These are phyloP conservation scores for Niebla homalea DNA, from an alignment of 495 filamentous ascomycete species.

Conservation along the genomic window DNA sequence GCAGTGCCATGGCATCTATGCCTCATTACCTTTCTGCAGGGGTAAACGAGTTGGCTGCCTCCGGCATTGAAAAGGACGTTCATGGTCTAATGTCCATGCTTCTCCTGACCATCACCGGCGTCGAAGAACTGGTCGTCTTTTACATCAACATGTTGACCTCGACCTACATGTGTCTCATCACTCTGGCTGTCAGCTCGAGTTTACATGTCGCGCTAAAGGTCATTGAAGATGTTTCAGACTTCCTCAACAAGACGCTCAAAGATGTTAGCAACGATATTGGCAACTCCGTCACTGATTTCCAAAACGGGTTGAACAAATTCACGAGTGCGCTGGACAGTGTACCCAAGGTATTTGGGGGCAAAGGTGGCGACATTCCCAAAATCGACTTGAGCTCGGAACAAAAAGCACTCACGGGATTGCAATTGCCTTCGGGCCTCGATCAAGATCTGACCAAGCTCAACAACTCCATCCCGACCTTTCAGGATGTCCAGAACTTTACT, in stretches of 20 bases:
- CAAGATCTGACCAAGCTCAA: constrained; percentile 55
- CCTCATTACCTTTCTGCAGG: constrained; percentile 82
- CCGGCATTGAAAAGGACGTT: constrained; percentile 63
- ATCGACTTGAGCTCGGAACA: constrained; percentile 49
- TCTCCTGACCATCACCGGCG: constrained; percentile 60
- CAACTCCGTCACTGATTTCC: constrained; percentile 39
- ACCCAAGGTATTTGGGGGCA: constrained; percentile 22
- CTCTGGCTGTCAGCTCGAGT: constrained; percentile 63
- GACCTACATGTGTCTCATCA: constrained; percentile 78
- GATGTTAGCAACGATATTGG: constrained; percentile 50
- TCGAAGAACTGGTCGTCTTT: constrained; percentile 82
- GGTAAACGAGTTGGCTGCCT: constrained; percentile 73
- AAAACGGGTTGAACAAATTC: constrained; percentile 48
- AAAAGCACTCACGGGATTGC: constrained; percentile 49
- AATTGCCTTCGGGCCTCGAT: constrained; percentile 53
- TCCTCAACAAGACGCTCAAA: constrained; percentile 59
- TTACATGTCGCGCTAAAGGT: constrained; percentile 54
- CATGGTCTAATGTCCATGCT: constrained; percentile 63
- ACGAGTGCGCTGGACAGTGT: constrained; percentile 30
- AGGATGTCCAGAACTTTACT: constrained; percentile 65
- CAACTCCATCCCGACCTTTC: constrained; percentile 66
- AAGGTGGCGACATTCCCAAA: constrained; percentile 27
- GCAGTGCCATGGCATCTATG: constrained; percentile 94
- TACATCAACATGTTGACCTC: constrained; percentile 76
- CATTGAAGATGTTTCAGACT: constrained; percentile 54